Base-by-base conservation (phyloP, 177 flowering plant genomes). In the Vitis hybrid region DNA sequence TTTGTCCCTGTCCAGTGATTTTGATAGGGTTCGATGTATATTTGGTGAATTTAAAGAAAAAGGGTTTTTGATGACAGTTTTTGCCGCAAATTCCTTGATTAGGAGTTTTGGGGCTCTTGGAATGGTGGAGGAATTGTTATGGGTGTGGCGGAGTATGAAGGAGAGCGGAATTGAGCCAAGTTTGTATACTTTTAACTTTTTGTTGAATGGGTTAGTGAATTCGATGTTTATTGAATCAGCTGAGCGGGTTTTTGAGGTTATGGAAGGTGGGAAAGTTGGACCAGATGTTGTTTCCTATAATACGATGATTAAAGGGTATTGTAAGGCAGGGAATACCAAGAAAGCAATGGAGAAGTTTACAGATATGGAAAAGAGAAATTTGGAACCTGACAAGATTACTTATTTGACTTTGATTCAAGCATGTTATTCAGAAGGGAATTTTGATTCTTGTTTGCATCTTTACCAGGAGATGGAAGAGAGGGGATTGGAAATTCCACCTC, bases 81-180 rank as follows among this genome's bases (percentile, higher is more conserved):
- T 74, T 0, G 79, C 83, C 0, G 85, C 83, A 0, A 91, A 93
- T 87, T 76, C 83, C 65, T 79, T 93, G 86, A 84, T 92, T 66
- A 89, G 80, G 80, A 85, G 88, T 74, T 88, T 89, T 80, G 98
- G 97, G 26, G 75, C 68, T 68, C 64, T 83, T 55, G 95, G 94
- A 40, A 82, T 93, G 93, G 95, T 96, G 23, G 97, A 92, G 82
- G 97, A 96, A 70, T 72, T 96, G 83, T 80, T 96, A 74, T 96
- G 93, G 97, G 89, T 91, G n/a, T 96, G 98, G 98, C 74, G 88
- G 3, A 26, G 72, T 56, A 93, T 92, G 98, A 96, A 93, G 63
- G 97, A 91, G 64, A 85, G 73, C 67, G 93, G 87, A 54, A 82
- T 96, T 75, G 97, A 88, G 56, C 98, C 97, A 4, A 85, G 82